These are phyloP conservation scores for Phaseolus coccineus DNA, from an alignment of 331 rosid species.

Conservation along the genomic window DNA sequence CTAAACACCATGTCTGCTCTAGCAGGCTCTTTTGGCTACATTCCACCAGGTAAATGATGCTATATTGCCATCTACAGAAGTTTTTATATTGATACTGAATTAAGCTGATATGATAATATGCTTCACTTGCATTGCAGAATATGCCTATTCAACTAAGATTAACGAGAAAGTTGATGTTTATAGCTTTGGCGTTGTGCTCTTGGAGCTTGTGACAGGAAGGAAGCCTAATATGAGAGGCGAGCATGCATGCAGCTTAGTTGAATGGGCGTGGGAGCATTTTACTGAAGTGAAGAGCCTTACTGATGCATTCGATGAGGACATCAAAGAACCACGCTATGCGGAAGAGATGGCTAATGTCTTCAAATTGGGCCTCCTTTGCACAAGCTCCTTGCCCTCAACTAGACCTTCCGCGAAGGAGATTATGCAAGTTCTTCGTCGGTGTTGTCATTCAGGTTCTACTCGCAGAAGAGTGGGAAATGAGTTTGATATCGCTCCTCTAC, in stretches of 20 bases:
- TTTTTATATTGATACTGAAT: slow-evolving; percentile 4
- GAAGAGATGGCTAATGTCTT: slow-evolving; percentile 68
- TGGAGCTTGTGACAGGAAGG: slow-evolving; percentile 79
- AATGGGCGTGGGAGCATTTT: slow-evolving; percentile 74
- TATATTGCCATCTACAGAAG: neutral
- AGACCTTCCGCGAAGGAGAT: slow-evolving; percentile 81
- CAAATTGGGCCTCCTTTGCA: slow-evolving; percentile 82
- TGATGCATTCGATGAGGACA: slow-evolving; percentile 64
- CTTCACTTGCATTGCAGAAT: slow-evolving; percentile 59
- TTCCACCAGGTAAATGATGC: slow-evolving; percentile 79
- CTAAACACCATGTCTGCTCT: slow-evolving; percentile 59
- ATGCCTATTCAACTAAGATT: slow-evolving; percentile 71
- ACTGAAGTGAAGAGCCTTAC: slow-evolving; percentile 58
- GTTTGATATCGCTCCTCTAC: slow-evolving; percentile 68
- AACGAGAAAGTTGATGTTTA: slow-evolving; percentile 81
- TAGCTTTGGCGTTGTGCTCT: slow-evolving; percentile 88
- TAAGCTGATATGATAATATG: neutral
- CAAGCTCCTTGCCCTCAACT: slow-evolving; percentile 63
- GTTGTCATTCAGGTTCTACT: slow-evolving; percentile 46
- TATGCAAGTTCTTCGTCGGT: slow-evolving; percentile 66
- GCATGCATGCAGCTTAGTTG: slow-evolving; percentile 66
- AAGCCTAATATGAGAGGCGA: slow-evolving; percentile 62
- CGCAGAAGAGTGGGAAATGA: slow-evolving; percentile 51
- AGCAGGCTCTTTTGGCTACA: slow-evolving; percentile 90
- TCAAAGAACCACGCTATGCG: slow-evolving; percentile 55